Evolutionary conservation across 2,329 filamentous ascomycete species (phyloP), one percentile per base, ranked within the genome.

Genomic region (Stemphylium lycopersici): DNA sequence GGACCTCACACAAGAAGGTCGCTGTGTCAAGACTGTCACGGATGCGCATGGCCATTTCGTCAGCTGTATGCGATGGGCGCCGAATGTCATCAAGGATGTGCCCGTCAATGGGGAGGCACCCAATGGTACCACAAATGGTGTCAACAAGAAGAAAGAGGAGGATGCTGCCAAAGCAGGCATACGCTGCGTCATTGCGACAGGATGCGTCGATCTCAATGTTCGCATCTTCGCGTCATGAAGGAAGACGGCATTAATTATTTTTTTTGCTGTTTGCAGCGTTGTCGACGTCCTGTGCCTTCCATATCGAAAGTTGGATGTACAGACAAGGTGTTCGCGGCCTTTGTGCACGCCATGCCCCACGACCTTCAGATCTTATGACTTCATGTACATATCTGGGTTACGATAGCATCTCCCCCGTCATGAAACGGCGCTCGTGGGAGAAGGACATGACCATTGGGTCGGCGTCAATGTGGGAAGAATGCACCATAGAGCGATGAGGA

Each of bases 1-100:
- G 93, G 93, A 98, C 78, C 79, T 98, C 22, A 84, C 84, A 22
- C 93, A 98, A 72, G 92, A 96, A 73, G 91, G 90, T 37, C 93
- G 92, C 69, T 93, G 91, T 66, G 91, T 96, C 63, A 93, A 93
- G 76, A 87, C 86, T 0, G 79, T 98, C 13, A 81, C 83, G 33
- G 90, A 91, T 59, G 87, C 87, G 0, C 92, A 96, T 71, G 87
- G 84, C 4, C 91, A 92, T 70, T 97, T 98, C 68, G 85, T 97
- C 44, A 92, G 86, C 56, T 93, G 90, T 70, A 81, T 97, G 67
- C 80, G 91, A 58, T 98, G 93, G 93, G 93, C 92, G 2, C 93
- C 93, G 0, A 86, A 86, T 34, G 80, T 90, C 20, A 79, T 85
- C 56, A 90, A 89, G 66, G 85, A 90, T 55, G 78, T 71, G 1